phyloP scores from a whole-genome alignment of 2,329 filamentous ascomycete genomes.

The Shiraia bambusicola region DNA sequence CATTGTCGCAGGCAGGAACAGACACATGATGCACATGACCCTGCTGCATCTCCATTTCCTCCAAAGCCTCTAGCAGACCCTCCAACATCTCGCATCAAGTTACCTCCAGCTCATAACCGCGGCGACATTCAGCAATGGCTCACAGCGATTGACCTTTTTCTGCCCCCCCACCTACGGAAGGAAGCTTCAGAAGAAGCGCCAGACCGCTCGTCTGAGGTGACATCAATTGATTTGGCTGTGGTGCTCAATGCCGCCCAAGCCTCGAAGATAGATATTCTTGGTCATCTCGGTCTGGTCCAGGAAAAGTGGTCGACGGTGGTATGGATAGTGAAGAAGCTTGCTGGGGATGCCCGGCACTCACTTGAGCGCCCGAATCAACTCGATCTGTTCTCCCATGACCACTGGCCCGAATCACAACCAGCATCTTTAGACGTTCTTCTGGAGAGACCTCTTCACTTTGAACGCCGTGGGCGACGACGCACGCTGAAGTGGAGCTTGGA shows the following conservation, averaged over 20 bases:
- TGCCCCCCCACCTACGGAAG: conserved; percentile 39
- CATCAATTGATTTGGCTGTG: conserved; percentile 29
- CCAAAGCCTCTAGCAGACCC: conserved; percentile 11
- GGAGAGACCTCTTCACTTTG: conserved; percentile 21
- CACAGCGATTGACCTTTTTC: conserved; percentile 37
- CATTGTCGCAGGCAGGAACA: conserved; percentile 16
- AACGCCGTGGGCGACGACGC: conserved; percentile 15
- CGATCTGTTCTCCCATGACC: conserved; percentile 18
- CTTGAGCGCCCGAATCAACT: conserved; percentile 10
- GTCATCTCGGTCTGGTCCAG: conserved; percentile 43
- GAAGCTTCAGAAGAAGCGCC: conserved; percentile 2
- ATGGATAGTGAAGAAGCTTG: conserved; percentile 49
- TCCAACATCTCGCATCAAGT: conserved; percentile 19
- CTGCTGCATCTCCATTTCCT: conserved; percentile 1
- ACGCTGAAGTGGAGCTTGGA: conserved; percentile 24
- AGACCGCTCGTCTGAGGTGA: conserved; percentile 18
- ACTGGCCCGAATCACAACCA: conserved; percentile 17
- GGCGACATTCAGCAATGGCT: conserved; percentile 38
- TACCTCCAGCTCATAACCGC: conserved; percentile 23
- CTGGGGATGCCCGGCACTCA: conserved; percentile 34
- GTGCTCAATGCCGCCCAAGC: conserved; percentile 31
- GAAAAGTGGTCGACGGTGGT: conserved; percentile 48
- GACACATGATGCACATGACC: conserved; percentile 1
- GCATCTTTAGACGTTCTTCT: conserved; percentile 28
- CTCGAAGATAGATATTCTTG: conserved; percentile 43